A percentile compares a stretch with the other conserved stretches of the same genome.
Evolutionary conservation across 768 basidiomycete species (phyloP).

Genomic region (Calocybe indica): DNA sequence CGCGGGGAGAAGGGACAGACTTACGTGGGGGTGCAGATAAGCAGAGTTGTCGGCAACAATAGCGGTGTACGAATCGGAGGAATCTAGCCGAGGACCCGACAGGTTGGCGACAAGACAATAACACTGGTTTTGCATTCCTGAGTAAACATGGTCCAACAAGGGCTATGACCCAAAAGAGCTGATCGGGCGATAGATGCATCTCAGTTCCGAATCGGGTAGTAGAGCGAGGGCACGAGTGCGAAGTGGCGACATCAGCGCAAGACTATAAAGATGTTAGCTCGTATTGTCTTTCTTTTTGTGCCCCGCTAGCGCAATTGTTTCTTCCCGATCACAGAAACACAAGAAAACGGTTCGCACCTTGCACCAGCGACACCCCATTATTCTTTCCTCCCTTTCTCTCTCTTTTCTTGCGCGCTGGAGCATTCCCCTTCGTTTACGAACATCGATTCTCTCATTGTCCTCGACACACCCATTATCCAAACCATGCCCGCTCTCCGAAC

Average conservation of each 20-base stretch:
- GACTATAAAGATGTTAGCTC: conserved; percentile 48
- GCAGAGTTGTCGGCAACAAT: conserved; percentile 19
- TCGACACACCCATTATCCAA: conserved; percentile 15
- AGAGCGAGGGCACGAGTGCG: conserved; percentile 20
- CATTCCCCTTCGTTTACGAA: conserved; percentile 18
- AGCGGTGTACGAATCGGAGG: conserved; percentile 5
- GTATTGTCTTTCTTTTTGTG: conserved; percentile 57
- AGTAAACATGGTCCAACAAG: conserved; percentile 17
- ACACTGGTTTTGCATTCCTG: conserved; percentile 28
- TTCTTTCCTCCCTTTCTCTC: conserved; percentile 21
- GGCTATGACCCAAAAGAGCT: no score
- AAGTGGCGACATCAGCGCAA: conserved; percentile 11
- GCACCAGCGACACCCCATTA: conserved; percentile 44
- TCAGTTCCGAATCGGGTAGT: conserved; percentile 30
- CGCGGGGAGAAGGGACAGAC: conserved; percentile 1
- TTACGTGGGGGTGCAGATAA: conserved; percentile 16
- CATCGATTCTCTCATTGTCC: conserved; percentile 21
- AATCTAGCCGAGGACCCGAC: conserved; percentile 6
- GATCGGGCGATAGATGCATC: no score
- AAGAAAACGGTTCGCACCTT: conserved; percentile 38
- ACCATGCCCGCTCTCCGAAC: conserved; percentile 80
- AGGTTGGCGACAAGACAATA: conserved; percentile 39
- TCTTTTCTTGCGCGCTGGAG: conserved; percentile 14
- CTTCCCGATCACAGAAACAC: conserved; percentile 40
- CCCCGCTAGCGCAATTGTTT: conserved; percentile 67